Evolutionary conservation across 805 yeast genomes (phyloP), one percentile per base, ranked within the genome.

Genomic region (Nematodospora valgi): DNA sequence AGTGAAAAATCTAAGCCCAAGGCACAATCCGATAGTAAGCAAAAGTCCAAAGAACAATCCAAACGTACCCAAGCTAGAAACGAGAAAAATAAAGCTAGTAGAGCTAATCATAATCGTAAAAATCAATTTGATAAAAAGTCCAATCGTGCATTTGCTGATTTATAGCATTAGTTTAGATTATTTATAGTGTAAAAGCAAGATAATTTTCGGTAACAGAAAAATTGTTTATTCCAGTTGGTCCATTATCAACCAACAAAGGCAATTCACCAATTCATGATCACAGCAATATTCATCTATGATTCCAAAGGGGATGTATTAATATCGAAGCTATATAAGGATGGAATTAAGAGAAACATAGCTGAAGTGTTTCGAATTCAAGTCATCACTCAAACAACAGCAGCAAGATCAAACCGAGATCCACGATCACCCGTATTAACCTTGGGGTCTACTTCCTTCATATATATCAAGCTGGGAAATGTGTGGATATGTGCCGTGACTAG

Each of bases 351-450:
- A 34, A 83, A 83, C 36, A 79, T 89, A 14, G 69, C 93, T 12
- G 97, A 89, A 47, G 86, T 88, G 20, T 91, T 91, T 52, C 74
- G 96, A n/a, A 81, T 88, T 36, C 96, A 91, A 53, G 96, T 91
- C 18, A 86, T 91, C 27, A 69, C 85, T 24, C 50, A 28, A 32
- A 47, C 30, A 49, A 47, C 17, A 33, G 43, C 23, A 40, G 40
- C 22, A 33, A 50, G 25, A 42, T 47, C 27, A 26, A 31, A 34
- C 15, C 21, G 36, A 17, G 28, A 54, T 50, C 31, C 51, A n/a
- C 30, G 64, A 32, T 63, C 68, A 34, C 73, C 73, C 8, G 63
- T 67, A 25, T 62, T 91, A 28, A 93, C 98, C 0, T 62, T 93
- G 28, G 98, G 98, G 1, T 86, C 95, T 0, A 93, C 98, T 0